phyloP scores from a whole-genome alignment of 163 green algal species.

The Picocystis sp. region DNA sequence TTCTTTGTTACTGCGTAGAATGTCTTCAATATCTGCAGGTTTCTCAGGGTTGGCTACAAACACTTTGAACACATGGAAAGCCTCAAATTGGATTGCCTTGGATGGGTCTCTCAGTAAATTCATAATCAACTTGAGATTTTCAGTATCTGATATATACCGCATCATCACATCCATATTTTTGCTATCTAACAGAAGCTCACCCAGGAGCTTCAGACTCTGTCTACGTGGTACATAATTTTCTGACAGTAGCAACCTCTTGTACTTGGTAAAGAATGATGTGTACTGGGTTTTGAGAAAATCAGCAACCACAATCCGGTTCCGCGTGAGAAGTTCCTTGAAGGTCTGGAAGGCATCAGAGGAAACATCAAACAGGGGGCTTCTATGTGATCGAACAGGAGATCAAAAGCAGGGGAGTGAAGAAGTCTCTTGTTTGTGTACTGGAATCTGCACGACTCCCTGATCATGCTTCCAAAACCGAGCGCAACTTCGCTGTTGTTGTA shows the following conservation, averaged over 20 bases:
- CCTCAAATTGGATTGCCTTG: conserved; percentile 88
- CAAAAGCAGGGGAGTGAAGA: no score
- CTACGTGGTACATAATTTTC: conserved; percentile 81
- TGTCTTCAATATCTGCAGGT: conserved; percentile 52
- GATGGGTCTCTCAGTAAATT: conserved; percentile 74
- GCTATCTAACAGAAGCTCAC: conserved; percentile 75
- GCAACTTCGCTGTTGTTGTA: no score
- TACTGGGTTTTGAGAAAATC: conserved; percentile 64
- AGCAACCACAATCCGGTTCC: conserved; percentile 68
- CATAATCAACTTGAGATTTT: conserved; percentile 92
- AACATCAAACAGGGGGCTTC: conserved; percentile 1
- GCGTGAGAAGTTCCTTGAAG: conserved; percentile 74
- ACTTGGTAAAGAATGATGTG: conserved; percentile 53
- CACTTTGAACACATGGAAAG: conserved; percentile 98
- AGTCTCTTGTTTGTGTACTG: no score
- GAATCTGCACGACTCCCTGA: no score
- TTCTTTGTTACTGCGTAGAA: conserved; percentile 75
- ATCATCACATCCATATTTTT: conserved; percentile 63
- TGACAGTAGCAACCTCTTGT: conserved; percentile 52
- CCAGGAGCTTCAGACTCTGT: conserved; percentile 66
- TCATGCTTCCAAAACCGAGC: no score
- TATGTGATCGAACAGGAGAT: not conserved
- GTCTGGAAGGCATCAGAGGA: conserved; percentile 4
- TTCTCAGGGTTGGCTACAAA: conserved; percentile 96
- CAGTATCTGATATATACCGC: conserved; percentile 64